Base-by-base conservation (phyloP, 163 green algal species). In the Chlamydomonas reinhardtii region DNA sequence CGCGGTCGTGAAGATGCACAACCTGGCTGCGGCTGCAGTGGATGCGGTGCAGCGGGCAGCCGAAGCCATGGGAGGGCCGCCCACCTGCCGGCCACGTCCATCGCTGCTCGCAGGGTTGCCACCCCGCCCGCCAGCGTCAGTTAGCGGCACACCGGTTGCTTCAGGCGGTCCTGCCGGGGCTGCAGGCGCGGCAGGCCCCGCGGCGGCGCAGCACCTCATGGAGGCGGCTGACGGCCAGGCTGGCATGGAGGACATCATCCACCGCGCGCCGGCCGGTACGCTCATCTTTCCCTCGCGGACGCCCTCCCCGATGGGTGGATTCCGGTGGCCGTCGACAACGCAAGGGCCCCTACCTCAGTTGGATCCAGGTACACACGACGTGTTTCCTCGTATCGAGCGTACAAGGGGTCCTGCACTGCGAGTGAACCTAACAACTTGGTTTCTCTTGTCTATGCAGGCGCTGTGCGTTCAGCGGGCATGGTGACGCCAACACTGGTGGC, bases 231-330 rank as follows among this genome's bases (percentile, higher is more conserved):
- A 82, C 32, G 74, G 19, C 16, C 74, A 71, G 74, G n/a, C 74
- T 32, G 48, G 77, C 77, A 16, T 52, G 43, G 77, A 35, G 8
- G 59, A 31, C 15, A 29, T 86, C 34, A 79, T 86, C 17, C 80
- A 86, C 62, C 24, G 80, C 1, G 80, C 80, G 70, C 25, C 52
- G 35, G 29, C 56, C 2, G 69, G 56, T 22, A 56, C 80, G 0
- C 69, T 86, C 5, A 14, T 73, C 22, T 86, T 86, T 56, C 80
- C 52, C 0, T 86, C 80, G 32, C 80, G 80, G 9, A 86, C 80
- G 27, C 80, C 80, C 3, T 86, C 80, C 5, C 80, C 80, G 4
- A 79, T 86, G 80, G 69, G 69, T 25, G 70, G 80, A 27, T 25
- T 73, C 56, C 54, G 39, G 11, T 73, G 70, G 70, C 32, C 56